Evolutionary conservation across 306 rosid genomes (phyloP).

Genomic region (Lithocarpus polystachyus): DNA sequence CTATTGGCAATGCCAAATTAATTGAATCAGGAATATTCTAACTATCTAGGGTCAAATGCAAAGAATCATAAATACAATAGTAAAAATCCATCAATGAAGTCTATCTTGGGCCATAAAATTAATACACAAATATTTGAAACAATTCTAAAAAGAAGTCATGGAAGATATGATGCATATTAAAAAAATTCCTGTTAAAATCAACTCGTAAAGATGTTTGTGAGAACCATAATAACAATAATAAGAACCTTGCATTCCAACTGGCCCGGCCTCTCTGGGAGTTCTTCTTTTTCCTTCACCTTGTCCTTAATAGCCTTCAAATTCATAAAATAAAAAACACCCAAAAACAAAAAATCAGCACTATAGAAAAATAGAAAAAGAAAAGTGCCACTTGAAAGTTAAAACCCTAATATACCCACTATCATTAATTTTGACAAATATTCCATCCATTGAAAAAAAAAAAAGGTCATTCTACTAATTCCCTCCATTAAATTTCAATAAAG

Average conservation of each 20-base stretch:
- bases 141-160: background rate
- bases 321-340: slow-evolving; percentile 15
- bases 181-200: background rate
- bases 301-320: slow-evolving; percentile 53
- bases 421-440: background rate
- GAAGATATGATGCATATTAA: background rate
- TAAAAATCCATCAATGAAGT: background rate
- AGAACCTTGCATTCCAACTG: slow-evolving; percentile 88
- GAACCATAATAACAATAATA: slow-evolving; percentile 24
- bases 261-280: slow-evolving; percentile 48
- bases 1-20: background rate
- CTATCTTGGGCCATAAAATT: background rate
- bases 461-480: background rate
- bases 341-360: slow-evolving; percentile 24
- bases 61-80: background rate
- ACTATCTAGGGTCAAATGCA: background rate
- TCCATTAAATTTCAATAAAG: background rate
- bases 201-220: slow-evolving; percentile 16
- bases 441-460: background rate
- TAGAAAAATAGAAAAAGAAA: slow-evolving; percentile 3
- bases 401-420: background rate
- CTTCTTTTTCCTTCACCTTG: slow-evolving; percentile 52
- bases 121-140: background rate
- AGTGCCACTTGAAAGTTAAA: slow-evolving; percentile 5
- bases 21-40: background rate